Evolutionary conservation across 208 protist species (phyloP).

Genomic region (Trypanosoma brucei): DNA sequence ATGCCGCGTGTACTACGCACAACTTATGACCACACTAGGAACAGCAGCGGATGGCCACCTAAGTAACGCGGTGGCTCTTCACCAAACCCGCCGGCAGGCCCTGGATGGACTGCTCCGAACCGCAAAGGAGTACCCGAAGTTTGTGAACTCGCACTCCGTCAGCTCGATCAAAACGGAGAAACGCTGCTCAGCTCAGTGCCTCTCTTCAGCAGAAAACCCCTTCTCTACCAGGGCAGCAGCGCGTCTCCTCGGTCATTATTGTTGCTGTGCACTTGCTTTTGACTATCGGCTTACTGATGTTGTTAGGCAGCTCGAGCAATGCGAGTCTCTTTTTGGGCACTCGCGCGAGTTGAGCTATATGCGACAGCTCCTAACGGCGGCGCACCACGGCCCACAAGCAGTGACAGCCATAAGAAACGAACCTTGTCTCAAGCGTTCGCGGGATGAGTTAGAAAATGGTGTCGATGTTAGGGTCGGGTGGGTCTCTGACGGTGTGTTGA

Average conservation of each 20-base stretch:
- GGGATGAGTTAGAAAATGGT: conserved; percentile 2
- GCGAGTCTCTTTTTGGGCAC: conserved; percentile 11
- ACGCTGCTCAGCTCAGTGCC: conserved; percentile 4
- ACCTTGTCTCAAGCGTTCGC: background rate
- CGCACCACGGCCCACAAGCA: conserved; percentile 1
- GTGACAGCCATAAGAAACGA: background rate
- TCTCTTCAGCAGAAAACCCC: conserved; percentile 20
- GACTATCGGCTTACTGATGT: conserved; percentile 4
- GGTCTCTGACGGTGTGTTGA: conserved; percentile 18
- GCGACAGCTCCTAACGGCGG: conserved; percentile 5
- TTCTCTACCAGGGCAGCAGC: conserved; percentile 16
- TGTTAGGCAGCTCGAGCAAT: conserved; percentile 12
- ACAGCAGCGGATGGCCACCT: background rate
- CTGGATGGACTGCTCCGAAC: conserved; percentile 10
- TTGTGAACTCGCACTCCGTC: background rate
- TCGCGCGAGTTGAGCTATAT: conserved; percentile 16
- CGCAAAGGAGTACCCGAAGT: conserved; percentile 14
- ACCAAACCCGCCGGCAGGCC: conserved; percentile 6
- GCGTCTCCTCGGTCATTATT: conserved; percentile 14
- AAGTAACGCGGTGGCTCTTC: conserved; percentile 1
- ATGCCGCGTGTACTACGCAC: conserved; percentile 41
- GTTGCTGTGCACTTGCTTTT: conserved; percentile 9
- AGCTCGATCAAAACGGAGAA: background rate
- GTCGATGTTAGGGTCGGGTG: background rate
- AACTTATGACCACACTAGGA: conserved; percentile 13